Conservation (phyloP, 1,284 basidiomycete genomes). For the Puccinia triticina region DNA sequence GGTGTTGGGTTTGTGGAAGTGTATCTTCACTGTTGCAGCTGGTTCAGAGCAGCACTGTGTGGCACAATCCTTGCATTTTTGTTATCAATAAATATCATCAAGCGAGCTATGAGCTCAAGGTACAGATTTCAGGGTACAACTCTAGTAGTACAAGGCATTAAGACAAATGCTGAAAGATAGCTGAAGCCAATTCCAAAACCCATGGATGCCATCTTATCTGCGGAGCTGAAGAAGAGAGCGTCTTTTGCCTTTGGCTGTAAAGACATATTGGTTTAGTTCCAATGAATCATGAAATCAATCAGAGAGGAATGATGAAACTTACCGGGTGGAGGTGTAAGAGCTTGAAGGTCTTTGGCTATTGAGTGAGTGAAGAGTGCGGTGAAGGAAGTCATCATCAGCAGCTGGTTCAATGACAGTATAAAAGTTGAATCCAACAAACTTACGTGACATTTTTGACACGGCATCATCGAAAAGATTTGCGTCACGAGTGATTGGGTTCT, state of each 20-base stretch:
- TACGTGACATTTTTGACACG: constrained; percentile 30
- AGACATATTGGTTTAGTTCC: not conserved
- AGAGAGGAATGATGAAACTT: not conserved
- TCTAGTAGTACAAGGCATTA: no score
- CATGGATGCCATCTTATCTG: not conserved
- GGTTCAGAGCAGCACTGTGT: no score
- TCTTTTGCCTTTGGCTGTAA: not conserved
- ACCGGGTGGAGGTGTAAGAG: not conserved
- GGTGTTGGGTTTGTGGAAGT: no score
- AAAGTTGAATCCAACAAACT: not conserved
- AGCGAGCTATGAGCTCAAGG: no score
- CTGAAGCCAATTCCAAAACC: not conserved
- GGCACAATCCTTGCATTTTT: no score
- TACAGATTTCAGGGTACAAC: no score
- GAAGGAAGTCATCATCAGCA: not conserved
- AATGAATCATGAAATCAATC: not conserved
- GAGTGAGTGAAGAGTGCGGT: not conserved
- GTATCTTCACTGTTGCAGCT: no score
- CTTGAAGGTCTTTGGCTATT: not conserved
- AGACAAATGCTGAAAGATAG: not conserved
- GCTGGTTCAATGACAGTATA: not conserved
- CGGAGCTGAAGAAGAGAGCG: not conserved
- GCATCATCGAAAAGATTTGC: constrained; percentile 22
- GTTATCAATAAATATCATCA: no score
- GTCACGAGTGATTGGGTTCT: constrained; percentile 40